Conservation (phyloP, 192 early-diverging fungal genomes). For the Coemansia sp. region DNA sequence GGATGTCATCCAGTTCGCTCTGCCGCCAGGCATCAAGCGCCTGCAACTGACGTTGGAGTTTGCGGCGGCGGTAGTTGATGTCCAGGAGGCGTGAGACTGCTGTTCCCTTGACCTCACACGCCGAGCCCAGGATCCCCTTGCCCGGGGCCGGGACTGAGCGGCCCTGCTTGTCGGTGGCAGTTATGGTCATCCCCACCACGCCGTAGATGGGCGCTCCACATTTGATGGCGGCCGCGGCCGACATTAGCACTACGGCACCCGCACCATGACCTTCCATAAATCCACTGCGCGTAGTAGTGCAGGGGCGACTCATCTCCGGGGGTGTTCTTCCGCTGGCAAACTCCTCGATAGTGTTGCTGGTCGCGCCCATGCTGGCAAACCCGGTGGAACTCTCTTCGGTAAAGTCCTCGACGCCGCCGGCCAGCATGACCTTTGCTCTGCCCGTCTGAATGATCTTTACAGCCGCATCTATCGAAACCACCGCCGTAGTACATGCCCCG, state of each 20-base stretch:
- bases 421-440: conserved; percentile 88
- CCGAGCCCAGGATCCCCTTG: conserved; percentile 87
- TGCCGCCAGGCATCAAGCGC: conserved; percentile 3
- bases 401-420: conserved; percentile 89
- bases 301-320: conserved; percentile 83
- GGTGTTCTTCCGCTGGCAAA: conserved; percentile 80
- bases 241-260: conserved; percentile 87
- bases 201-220: conserved; percentile 92
- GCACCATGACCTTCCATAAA: conserved; percentile 93
- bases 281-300: conserved; percentile 80
- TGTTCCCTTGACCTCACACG: conserved; percentile 64
- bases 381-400: conserved; percentile 81
- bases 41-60: conserved; percentile 45
- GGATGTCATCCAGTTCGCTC: not conserved
- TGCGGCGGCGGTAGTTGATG: conserved; percentile 75
- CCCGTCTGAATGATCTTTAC: conserved; percentile 81
- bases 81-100: conserved; percentile 56
- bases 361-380: conserved; percentile 96
- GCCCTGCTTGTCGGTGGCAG: conserved; percentile 93
- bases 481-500: conserved; percentile 89
- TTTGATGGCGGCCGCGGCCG: conserved; percentile 76
- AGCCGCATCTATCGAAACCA: conserved; percentile 84
- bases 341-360: conserved; percentile 77
- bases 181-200: conserved; percentile 81
- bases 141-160: conserved; percentile 92